Evolutionary conservation across 192 early-diverging fungal species (phyloP), one percentile per base, ranked within the genome.

Genomic region (Anaeromyces robustus): DNA sequence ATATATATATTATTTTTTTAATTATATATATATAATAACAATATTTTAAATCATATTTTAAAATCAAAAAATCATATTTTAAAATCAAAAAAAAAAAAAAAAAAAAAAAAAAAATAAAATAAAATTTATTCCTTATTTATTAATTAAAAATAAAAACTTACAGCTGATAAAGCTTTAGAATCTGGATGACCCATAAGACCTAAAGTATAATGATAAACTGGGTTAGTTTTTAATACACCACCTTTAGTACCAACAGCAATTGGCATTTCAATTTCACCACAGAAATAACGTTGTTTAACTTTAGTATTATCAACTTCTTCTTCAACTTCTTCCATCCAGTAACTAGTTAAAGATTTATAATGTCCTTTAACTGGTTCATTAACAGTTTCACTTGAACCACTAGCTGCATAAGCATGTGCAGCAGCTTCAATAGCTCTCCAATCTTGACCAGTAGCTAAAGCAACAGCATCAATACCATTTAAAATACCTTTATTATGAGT

Each of bases 401-500:
- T 79, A 68, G 88, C 80, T 19, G 91, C 90, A 88, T 89, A 93
- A 2, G 92, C 90, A 86, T 94, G 93, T 12, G 87, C 89, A 30
- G 88, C 86, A 29, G 93, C 92, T 82, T 92, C 93, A 82, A 94
- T 87, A 11, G 93, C 93, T 29, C 93, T 85, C 93, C 93, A 94
- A 80, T 94, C 93, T 81, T 94, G 93, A 1, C 93, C 93, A 6
- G 92, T 90, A 9, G 93, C 93, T 43, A 94, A 79, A 2, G 92
- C 92, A 26, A 94, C 92, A 31, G 93, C 92, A 82, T 94, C 93
- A 79, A 94, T 90, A 7, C 93, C 93, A 83, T 94, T 94, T 92
- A 94, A 93, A 77, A 94, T 92, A 11, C 93, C 93, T 83, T 94
- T 94, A 86, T 94, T 94, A 81, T 94, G 92, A 0, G 93, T 94